Base-by-base conservation (phyloP, 257 asterid genomes). In the Rubia yunnanensis region DNA sequence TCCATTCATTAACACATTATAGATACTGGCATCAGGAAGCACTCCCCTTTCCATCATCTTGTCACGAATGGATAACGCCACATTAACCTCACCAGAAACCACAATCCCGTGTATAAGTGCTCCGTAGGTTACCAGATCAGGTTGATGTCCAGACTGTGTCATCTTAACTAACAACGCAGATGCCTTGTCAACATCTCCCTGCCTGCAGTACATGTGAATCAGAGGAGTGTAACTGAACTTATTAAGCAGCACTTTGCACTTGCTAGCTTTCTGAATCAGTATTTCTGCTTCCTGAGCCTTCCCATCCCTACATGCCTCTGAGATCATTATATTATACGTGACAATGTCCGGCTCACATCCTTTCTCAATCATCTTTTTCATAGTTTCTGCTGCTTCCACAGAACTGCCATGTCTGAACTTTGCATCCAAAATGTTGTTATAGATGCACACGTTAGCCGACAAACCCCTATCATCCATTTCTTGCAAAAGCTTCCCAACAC, bases 101-200 rank as follows among this genome's bases (percentile, higher is more conserved):
- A 92, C 95, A 30, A 89, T 74, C 24, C 99, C 97, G 73, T 89
- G 91, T 52, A 84, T 65, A 69, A 92, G 88, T 50, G 86, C 87
- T 70, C 91, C 89, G 63, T 83, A 92, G 20, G 97, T 83, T 49
- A 81, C 63, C 71, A 86, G 75, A 78, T 92, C 97, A 35, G 95
- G 95, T 57, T 73, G 86, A 70, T 82, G 82, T 38, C 96, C 99
- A 38, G 57, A 65, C 68, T 80, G 86, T 5, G 84, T 73, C 96
- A 89, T 89, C 84, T 81, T 78, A 70, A 88, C 78, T 57, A 92
- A 84, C 69, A 89, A 67, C 74, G 59, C 63, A 5, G 84, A 86
- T 36, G 94, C 99, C 75, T 74, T 78, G 59, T 89, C 96, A 71
- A 89, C 84, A 75, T 84, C 73, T 30, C 90, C 85, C 71, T 53